phyloP scores from a whole-genome alignment of 169 alveolate genomes.

The Plasmodium cynomolgi region DNA sequence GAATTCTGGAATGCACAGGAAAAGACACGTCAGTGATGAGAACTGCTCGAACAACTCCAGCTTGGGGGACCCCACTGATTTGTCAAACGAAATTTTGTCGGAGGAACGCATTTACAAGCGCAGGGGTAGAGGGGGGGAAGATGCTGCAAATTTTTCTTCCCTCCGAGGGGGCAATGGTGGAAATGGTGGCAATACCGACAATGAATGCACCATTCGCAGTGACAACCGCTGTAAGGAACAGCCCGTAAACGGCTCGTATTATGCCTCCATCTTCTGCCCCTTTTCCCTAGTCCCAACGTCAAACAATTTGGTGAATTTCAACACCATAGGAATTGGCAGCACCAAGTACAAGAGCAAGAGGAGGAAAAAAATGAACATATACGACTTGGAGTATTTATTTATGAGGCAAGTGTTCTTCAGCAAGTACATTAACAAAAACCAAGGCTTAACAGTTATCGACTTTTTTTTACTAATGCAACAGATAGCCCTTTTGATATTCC shows the following conservation, averaged over 20 bases:
- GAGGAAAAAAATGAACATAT: conserved; percentile 69
- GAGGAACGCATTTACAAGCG: not conserved
- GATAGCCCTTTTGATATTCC: conserved; percentile 63
- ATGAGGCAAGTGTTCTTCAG: conserved; percentile 71
- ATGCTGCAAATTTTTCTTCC: not conserved
- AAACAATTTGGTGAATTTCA: conserved; percentile 52
- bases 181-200: not conserved
- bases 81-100: not conserved
- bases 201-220: not conserved
- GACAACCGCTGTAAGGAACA: not conserved
- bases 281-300: conserved; percentile 58
- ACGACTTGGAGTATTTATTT: conserved; percentile 69
- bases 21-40: not conserved
- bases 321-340: conserved; percentile 33
- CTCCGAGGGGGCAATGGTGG: not conserved
- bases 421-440: conserved; percentile 74
- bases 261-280: conserved; percentile 60
- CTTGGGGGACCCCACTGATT: not conserved
- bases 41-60: conserved; percentile 7
- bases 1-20: not conserved
- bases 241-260: conserved; percentile 12
- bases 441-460: conserved; percentile 74
- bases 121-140: not conserved
- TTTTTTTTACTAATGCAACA: conserved; percentile 75
- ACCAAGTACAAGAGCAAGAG: conserved; percentile 19